Conservation (phyloP, 1,284 basidiomycete genomes). For the Marasmius fiardii region DNA sequence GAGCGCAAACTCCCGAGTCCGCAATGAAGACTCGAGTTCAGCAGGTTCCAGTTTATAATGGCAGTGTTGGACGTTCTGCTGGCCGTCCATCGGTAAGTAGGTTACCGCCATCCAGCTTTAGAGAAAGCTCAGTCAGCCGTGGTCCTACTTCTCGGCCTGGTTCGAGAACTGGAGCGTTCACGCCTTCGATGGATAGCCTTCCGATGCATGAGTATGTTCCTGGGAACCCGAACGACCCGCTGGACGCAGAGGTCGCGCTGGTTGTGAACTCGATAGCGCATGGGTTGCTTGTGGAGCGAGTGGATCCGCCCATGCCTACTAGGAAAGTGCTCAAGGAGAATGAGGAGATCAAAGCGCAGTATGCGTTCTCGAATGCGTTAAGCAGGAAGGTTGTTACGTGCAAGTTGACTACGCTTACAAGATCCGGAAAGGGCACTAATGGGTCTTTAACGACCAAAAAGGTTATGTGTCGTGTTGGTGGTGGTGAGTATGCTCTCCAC, state of each 20-base stretch:
- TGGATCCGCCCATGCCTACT: conserved; percentile 76
- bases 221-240: conserved; percentile 68
- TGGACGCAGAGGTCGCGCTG: conserved; percentile 75
- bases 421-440: conserved; percentile 49
- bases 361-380: conserved; percentile 72
- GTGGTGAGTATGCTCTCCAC: conserved; percentile 47
- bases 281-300: conserved; percentile 70
- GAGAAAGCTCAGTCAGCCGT: conserved; percentile 50
- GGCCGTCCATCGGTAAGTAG: conserved; percentile 40
- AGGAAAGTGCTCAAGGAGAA: not conserved
- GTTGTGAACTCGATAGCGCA: conserved; percentile 77
- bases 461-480: conserved; percentile 84
- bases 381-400: conserved; percentile 75
- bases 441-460: conserved; percentile 56
- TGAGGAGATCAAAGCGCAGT: conserved; percentile 37
- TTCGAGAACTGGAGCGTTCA: conserved; percentile 60
- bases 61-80: conserved; percentile 30
- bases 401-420: conserved; percentile 73
- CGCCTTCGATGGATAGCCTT: conserved; percentile 50
- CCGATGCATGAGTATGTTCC: conserved; percentile 66
- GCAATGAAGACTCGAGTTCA: conserved; percentile 52
- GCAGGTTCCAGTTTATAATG: conserved; percentile 51
- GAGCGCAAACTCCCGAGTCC: conserved; percentile 70
- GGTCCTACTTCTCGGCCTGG: conserved; percentile 63
- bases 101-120: conserved; percentile 74